A percentile compares a stretch with the other conserved stretches of the same genome.
Evolutionary conservation across 164 flowering plant genomes (phyloP).

Genomic region (Saururus chinensis): DNA sequence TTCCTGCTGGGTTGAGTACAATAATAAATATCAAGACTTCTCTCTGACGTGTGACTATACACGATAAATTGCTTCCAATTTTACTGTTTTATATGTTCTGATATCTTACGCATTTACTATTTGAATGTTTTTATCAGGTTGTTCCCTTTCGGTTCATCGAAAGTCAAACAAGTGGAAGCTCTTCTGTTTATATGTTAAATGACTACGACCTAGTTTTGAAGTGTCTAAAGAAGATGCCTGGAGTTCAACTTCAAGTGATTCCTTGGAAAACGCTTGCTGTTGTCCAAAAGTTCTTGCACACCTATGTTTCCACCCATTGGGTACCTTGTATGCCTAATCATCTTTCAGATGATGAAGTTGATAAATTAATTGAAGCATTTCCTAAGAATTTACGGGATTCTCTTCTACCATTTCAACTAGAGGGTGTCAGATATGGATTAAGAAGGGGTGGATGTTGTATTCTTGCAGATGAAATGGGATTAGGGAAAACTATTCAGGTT

Average conservation of each 20-base stretch:
- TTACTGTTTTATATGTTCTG: too few relatives aligned
- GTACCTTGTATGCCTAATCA: conserved; percentile 81
- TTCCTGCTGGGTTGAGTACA: too few relatives aligned
- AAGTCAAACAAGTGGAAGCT: conserved; percentile 45
- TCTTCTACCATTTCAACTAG: conserved; percentile 81
- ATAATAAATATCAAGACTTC: too few relatives aligned
- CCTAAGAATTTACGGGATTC: conserved; percentile 44
- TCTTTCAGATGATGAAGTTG: conserved; percentile 62
- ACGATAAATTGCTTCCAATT: too few relatives aligned
- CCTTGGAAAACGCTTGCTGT: conserved; percentile 67
- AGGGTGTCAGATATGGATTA: conserved; percentile 76
- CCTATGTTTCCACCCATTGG: conserved; percentile 47
- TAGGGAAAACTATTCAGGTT: conserved; percentile 97
- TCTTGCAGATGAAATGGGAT: conserved; percentile 99
- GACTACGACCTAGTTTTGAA: conserved; percentile 56
- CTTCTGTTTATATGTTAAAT: conserved; percentile 55
- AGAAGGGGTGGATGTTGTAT: conserved; percentile 91
- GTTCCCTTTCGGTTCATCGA: conserved; percentile 56
- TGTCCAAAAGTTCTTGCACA: conserved; percentile 55
- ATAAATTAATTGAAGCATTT: conserved; percentile 40
- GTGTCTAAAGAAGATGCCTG: conserved; percentile 42
- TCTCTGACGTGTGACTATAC: too few relatives aligned
- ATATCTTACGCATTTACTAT: not conserved
- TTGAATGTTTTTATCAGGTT: conserved; percentile 31
- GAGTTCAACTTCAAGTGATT: conserved; percentile 53